Evolutionary conservation across 1,284 basidiomycete genomes (phyloP).

Genomic region (Sutorius eximius): DNA sequence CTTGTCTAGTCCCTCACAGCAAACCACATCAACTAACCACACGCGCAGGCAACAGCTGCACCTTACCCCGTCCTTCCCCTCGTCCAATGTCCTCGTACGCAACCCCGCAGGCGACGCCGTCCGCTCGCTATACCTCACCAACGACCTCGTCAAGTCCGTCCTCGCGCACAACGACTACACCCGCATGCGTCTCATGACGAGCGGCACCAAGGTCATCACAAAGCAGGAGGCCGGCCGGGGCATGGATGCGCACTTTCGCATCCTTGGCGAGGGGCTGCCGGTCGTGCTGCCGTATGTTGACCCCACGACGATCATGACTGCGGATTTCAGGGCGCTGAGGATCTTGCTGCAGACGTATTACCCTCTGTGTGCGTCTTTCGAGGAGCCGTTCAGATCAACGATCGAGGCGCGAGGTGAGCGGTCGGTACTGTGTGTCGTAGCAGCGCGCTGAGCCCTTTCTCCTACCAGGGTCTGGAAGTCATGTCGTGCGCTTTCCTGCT

Average conservation of each 20-base stretch:
- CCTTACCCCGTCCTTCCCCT: conserved; percentile 74
- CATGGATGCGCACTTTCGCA: conserved; percentile 65
- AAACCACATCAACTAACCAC: background rate
- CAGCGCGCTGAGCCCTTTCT: background rate
- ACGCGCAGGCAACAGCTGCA: conserved; percentile 66
- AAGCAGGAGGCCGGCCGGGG: conserved; percentile 64
- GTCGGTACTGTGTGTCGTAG: background rate
- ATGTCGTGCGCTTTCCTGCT: conserved; percentile 68
- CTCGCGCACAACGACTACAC: conserved; percentile 84
- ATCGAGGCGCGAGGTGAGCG: conserved; percentile 52
- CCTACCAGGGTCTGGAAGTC: conserved; percentile 62
- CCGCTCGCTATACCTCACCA: conserved; percentile 89
- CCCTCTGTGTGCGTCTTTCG: conserved; percentile 68
- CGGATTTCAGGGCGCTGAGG: conserved; percentile 61
- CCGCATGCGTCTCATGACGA: conserved; percentile 84
- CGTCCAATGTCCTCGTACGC: conserved; percentile 80
- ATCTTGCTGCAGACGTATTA: conserved; percentile 76
- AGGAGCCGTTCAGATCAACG: conserved; percentile 52
- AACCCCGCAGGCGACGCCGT: conserved; percentile 79
- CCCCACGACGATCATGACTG: conserved; percentile 60
- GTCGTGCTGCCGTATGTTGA: conserved; percentile 82
- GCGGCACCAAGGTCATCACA: conserved; percentile 84
- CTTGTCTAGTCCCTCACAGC: background rate
- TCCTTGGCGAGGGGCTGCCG: conserved; percentile 84
- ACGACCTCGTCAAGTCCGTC: conserved; percentile 79